phyloP scores from a whole-genome alignment of 805 yeast genomes.

The Metschnikowia corniflorae region DNA sequence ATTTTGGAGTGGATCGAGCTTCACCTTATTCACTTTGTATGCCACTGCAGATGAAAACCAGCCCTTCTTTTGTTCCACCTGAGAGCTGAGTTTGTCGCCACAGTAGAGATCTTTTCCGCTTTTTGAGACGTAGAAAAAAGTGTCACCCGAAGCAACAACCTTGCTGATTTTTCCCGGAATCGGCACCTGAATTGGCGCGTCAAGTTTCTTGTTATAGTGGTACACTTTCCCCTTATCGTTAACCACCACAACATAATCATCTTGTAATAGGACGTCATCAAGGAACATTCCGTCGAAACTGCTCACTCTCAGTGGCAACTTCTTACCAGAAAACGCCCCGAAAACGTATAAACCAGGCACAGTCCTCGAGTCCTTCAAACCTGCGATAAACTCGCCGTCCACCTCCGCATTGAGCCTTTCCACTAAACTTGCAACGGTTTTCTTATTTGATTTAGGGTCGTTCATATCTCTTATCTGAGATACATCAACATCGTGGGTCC shows the following conservation, averaged over 20 bases:
- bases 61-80: neutral
- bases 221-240: constrained; percentile 67
- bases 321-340: constrained; percentile 33
- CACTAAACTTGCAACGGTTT: constrained; percentile 24
- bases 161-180: constrained; percentile 28
- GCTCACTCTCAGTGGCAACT: constrained; percentile 55
- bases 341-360: constrained; percentile 35
- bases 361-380: constrained; percentile 22
- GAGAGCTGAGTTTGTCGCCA: constrained; percentile 24
- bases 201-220: constrained; percentile 54
- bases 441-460: constrained; percentile 30
- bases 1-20: constrained; percentile 8
- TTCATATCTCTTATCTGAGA: constrained; percentile 32
- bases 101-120: constrained; percentile 43
- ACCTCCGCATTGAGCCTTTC: constrained; percentile 25
- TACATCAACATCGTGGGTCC: constrained; percentile 36
- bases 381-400: constrained; percentile 17
- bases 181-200: constrained; percentile 20
- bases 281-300: constrained; percentile 61
- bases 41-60: constrained; percentile 7
- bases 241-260: constrained; percentile 52
- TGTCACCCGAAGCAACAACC: constrained; percentile 49
- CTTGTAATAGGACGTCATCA: constrained; percentile 52
- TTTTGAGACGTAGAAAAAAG: constrained; percentile 39
- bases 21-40: constrained; percentile 4